Percentiles rank a stretch among this genome's conserved stretches.
phyloP scores from a whole-genome alignment of 177 flowering plant genomes.

The Tripterygium wilfordii region DNA sequence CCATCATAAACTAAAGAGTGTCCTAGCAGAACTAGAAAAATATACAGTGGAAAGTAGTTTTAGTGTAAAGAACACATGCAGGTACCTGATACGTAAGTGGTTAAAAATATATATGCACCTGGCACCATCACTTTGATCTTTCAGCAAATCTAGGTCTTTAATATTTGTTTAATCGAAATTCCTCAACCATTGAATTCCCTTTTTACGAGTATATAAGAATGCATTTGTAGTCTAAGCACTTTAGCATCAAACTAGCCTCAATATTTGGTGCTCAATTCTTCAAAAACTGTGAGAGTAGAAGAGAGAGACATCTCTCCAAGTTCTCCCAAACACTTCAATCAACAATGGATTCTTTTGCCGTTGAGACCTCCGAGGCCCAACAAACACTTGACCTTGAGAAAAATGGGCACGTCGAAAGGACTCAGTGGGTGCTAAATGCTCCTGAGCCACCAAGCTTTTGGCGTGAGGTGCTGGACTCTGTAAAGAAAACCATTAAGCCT shows the following conservation, averaged over 20 bases:
- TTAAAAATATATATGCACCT: no score
- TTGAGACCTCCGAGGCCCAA: not conserved
- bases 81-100: no score
- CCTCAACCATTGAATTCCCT: constrained; percentile 3
- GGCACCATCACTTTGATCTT: no score
- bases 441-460: constrained; percentile 47
- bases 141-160: not conserved
- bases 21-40: no score
- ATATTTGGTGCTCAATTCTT: constrained; percentile 1
- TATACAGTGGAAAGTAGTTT: no score
- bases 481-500: constrained; percentile 21
- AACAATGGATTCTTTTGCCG: constrained; percentile 7
- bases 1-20: no score
- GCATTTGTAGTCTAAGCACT: not conserved
- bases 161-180: not conserved
- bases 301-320: constrained; percentile 11
- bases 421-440: constrained; percentile 34
- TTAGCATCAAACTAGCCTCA: constrained; percentile 3
- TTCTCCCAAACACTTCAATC: constrained; percentile 45
- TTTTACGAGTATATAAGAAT: not conserved
- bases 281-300: not conserved
- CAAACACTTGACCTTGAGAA: constrained; percentile 12
- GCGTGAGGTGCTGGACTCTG: constrained; percentile 21
- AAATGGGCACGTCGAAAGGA: constrained; percentile 10
- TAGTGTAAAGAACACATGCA: no score